Evolutionary conservation across 1,139 yeast species (phyloP).

Genomic region (Blastobotrys buckinghamii): DNA sequence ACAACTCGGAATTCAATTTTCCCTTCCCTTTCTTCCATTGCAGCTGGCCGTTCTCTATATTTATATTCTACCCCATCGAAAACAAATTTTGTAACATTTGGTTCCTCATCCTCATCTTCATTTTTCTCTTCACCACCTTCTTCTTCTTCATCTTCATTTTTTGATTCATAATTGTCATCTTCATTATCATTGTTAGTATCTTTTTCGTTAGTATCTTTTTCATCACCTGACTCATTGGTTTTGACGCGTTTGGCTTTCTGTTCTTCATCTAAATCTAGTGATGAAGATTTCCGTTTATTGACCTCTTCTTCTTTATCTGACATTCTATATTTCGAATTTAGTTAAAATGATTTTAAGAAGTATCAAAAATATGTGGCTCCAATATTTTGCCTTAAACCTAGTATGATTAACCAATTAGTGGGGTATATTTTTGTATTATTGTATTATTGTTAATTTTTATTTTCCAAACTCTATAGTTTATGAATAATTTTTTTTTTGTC

Average conservation of each 20-base stretch:
- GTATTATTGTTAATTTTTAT: too few species aligned
- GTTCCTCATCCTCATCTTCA: conserved; percentile 23
- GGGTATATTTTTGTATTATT: too few species aligned
- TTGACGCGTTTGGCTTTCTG: conserved; percentile 17
- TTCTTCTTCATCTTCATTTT: conserved; percentile 24
- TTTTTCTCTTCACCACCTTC: conserved; percentile 24
- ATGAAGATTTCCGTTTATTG: conserved; percentile 8
- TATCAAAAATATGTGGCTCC: too few species aligned
- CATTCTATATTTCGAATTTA: conserved; percentile 1
- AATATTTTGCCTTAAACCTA: too few species aligned
- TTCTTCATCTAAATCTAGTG: conserved; percentile 15
- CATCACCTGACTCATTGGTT: conserved; percentile 31
- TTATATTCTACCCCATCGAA: conserved; percentile 80
- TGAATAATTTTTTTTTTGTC: not conserved
- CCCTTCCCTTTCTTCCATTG: conserved; percentile 85
- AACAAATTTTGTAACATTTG: conserved; percentile 42
- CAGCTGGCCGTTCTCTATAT: conserved; percentile 90
- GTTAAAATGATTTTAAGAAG: too few species aligned
- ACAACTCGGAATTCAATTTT: conserved; percentile 93
- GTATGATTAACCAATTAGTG: too few species aligned
- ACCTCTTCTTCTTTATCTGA: conserved; percentile 6
- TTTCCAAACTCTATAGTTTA: too few species aligned
- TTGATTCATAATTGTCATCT: conserved; percentile 22
- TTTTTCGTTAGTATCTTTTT: conserved; percentile 25
- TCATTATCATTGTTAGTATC: conserved; percentile 22